phyloP scores from a whole-genome alignment of 352 stramenopile species.

The Pythium chondricola region DNA sequence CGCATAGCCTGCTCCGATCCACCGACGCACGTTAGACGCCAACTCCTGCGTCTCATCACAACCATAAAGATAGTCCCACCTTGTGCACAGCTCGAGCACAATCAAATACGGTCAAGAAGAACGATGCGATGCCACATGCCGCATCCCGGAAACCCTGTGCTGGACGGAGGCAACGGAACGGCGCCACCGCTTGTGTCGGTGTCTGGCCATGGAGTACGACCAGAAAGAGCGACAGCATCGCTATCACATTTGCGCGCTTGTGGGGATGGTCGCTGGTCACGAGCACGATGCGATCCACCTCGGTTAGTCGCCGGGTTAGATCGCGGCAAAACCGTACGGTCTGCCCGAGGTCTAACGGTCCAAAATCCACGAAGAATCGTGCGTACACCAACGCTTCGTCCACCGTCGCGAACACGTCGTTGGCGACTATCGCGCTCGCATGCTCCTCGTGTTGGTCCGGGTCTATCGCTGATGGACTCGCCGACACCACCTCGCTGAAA shows the following conservation, averaged over 20 bases:
- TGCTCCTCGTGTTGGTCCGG: background rate
- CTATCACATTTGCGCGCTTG: constrained; percentile 87
- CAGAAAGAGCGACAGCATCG: constrained; percentile 89
- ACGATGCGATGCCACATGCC: constrained; percentile 73
- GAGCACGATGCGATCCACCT: constrained; percentile 61
- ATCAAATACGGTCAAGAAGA: constrained; percentile 90
- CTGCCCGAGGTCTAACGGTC: constrained; percentile 91
- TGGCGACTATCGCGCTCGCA: background rate
- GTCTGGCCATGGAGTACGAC: constrained; percentile 32
- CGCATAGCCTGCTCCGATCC: constrained; percentile 17
- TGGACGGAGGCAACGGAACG: constrained; percentile 29
- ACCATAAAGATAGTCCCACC: constrained; percentile 24
- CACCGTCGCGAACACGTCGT: constrained; percentile 25
- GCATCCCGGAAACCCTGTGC: constrained; percentile 54
- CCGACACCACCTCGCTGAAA: too few relatives aligned
- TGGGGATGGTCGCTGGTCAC: constrained; percentile 79
- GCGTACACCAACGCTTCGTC: constrained; percentile 90
- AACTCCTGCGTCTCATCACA: background rate
- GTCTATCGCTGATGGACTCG: background rate
- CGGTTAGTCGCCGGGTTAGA: constrained; percentile 60
- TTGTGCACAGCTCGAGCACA: constrained; percentile 88
- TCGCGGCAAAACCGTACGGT: constrained; percentile 88
- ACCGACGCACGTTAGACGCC: background rate
- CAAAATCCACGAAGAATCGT: constrained; percentile 98
- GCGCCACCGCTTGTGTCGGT: constrained; percentile 63